Base-by-base conservation (phyloP, 805 yeast species). In the Cyberlindnera veronae region DNA sequence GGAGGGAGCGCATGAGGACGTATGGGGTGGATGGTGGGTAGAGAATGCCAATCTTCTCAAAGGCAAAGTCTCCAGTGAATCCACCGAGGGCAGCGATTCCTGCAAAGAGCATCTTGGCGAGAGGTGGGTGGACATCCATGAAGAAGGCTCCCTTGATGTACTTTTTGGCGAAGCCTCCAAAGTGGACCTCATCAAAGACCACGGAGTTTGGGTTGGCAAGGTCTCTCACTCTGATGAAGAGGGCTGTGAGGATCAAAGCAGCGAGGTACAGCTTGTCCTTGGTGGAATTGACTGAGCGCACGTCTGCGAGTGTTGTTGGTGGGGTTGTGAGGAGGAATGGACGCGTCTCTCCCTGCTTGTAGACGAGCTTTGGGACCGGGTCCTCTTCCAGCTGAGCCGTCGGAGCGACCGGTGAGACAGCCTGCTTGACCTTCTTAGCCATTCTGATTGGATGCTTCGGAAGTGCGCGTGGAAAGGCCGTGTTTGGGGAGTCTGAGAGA, bases 101-200 rank as follows among this genome's bases (percentile, higher is more conserved):
- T 3, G 90, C 93, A 62, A 72, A 84, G 34, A 85, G 61, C 80
- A 85, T 74, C 56, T 83, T 79, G 28, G 85, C 84, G 50, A 85
- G 68, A 5, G 95, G 95, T 8, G 95, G 95, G 57, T 84, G 85
- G 32, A 78, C 82, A 59, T 81, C 90, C 75, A 83, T 71, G 62
- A 83, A 84, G 56, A 69, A 83, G 14, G 62, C 62, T 15, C 87
- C 85, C 38, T 66, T 62, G 39, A 80, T 72, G 66, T 89, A 93
- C 63, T 85, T 80, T 43, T 82, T 74, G 23, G 96, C 95, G 66
- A 91, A 93, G n/a, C 95, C 95, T 41, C 99, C 99, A 55, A 93
- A 93, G 63, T 86, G 95, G 29, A 85, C 93, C 62, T 91, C 99
- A 62, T 89, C 96, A 50, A 86, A 86, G 11, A 91, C 95, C 27